Base-by-base conservation (phyloP, 1,139 yeast species). In the Zygoascus sp. region DNA sequence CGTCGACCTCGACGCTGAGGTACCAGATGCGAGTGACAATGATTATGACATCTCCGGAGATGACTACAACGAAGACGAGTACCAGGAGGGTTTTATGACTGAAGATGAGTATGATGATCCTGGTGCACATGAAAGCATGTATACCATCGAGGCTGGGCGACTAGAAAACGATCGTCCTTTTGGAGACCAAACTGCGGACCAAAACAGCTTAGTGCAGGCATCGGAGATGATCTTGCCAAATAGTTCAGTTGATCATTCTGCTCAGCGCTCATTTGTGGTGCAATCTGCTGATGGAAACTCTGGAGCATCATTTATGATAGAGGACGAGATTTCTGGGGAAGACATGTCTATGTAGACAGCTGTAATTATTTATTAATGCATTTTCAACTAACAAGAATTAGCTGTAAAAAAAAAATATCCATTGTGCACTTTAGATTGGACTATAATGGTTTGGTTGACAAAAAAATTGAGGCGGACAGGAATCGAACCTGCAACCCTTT, bases 401-500 rank as follows among this genome's bases (percentile, higher is more conserved):
- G n/a, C n/a, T n/a, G n/a, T n/a, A n/a, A 20, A 22, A n/a, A 7
- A 35, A 35, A 23, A 21, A 13, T 17, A 5, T 23, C 6, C 15
- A n/a, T 2, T 3, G 47, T 38, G 2, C 20, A 39, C n/a, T 3
- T 23, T 13, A 23, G 21, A 21, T 15, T 25, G n/a, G 8, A 19
- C 10, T 22, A 34, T 3, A 25, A 25, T 25, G 6, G 25, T 22
- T 22, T 9, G 9, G 9, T 10, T n/a, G 28, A n/a, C 44, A 47
- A 51, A 50, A 48, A 49, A 49, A 25, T 32, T 52, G 80, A 76
- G 75, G 75, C 81, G 79, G 81, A 77, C 82, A 77, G 82, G 83
- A 78, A 77, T 78, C 73, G 83, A 78, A 78, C 83, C 82, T 77
- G 82, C 82, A 77, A 74, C 82, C 83, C 76, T 77, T 77, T 78